Conservation (phyloP, 306 rosid species). For the Rosa lucieae region DNA sequence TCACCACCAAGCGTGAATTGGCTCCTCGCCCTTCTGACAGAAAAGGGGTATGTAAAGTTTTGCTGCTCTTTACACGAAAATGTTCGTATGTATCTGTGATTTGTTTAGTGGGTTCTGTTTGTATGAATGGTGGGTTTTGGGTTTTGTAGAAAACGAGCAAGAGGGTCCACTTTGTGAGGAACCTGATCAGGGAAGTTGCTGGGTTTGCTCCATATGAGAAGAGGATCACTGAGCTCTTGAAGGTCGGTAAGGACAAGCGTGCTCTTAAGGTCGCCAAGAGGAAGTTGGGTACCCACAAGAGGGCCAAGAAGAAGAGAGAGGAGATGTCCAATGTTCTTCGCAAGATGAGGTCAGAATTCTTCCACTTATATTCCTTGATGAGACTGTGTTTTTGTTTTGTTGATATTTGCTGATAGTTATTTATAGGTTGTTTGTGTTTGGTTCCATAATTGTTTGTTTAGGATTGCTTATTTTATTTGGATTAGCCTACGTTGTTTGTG, state of each 20-base stretch:
- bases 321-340: slow-evolving; percentile 74
- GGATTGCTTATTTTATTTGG: not conserved
- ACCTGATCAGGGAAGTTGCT: slow-evolving; percentile 65
- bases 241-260: slow-evolving; percentile 80
- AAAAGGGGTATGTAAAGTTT: slow-evolving; percentile 52
- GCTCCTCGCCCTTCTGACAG: slow-evolving; percentile 71
- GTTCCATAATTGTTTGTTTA: not conserved
- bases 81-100: not conserved
- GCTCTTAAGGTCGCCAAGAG: slow-evolving; percentile 74
- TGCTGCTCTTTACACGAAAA: not conserved
- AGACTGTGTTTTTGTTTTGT: not conserved
- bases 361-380: not conserved
- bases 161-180: slow-evolving; percentile 73
- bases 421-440: not conserved
- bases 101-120: no score
- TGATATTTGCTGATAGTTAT: not conserved
- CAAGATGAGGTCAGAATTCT: slow-evolving; percentile 58
- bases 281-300: slow-evolving; percentile 77
- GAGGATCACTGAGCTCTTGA: slow-evolving; percentile 75
- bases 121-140: not conserved
- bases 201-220: slow-evolving; percentile 82
- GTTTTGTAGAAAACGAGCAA: slow-evolving; percentile 66
- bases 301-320: slow-evolving; percentile 82
- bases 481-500: not conserved
- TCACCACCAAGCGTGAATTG: slow-evolving; percentile 66